phyloP scores from a whole-genome alignment of 345 rosid genomes.

The Diplotaxis tenuifolia region DNA sequence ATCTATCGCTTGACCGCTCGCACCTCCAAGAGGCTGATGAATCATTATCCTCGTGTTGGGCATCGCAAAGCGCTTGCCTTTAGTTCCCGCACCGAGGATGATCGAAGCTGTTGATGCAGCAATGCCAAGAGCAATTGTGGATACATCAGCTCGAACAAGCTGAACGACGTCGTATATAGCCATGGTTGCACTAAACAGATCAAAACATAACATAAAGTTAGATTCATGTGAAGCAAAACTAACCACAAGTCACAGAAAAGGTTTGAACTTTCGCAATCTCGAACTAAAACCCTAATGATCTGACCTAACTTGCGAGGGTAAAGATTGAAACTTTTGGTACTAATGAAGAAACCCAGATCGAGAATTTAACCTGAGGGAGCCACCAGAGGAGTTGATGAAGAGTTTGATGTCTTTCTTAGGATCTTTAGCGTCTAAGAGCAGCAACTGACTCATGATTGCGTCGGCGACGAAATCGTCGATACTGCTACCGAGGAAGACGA shows the following conservation, averaged over 20 bases:
- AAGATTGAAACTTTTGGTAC: not conserved
- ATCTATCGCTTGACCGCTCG: slow-evolving; percentile 80
- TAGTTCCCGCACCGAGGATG: slow-evolving; percentile 90
- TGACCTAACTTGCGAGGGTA: not conserved
- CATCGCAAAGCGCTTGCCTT: slow-evolving; percentile 96
- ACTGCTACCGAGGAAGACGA: slow-evolving; percentile 68
- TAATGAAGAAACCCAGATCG: slow-evolving; percentile 8
- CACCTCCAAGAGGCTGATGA: slow-evolving; percentile 93
- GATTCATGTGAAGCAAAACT: not conserved
- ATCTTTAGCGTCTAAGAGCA: slow-evolving; percentile 90
- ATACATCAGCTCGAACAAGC: slow-evolving; percentile 89
- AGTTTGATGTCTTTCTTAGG: slow-evolving; percentile 84
- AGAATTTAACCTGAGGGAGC: slow-evolving; percentile 72
- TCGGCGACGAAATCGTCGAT: slow-evolving; percentile 91
- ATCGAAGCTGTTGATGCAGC: slow-evolving; percentile 90
- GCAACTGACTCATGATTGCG: slow-evolving; percentile 75
- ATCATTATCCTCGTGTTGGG: slow-evolving; percentile 94
- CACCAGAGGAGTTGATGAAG: slow-evolving; percentile 81
- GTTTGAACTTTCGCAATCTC: not conserved
- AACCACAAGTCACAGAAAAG: not conserved
- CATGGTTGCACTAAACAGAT: slow-evolving; percentile 79
- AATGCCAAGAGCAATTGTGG: slow-evolving; percentile 82
- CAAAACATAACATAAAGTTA: not conserved
- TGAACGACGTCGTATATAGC: slow-evolving; percentile 90
- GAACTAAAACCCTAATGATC: not conserved